Evolutionary conservation across 176 grass and related monocot genomes (phyloP).

Genomic region (Aegilops umbellulata): DNA sequence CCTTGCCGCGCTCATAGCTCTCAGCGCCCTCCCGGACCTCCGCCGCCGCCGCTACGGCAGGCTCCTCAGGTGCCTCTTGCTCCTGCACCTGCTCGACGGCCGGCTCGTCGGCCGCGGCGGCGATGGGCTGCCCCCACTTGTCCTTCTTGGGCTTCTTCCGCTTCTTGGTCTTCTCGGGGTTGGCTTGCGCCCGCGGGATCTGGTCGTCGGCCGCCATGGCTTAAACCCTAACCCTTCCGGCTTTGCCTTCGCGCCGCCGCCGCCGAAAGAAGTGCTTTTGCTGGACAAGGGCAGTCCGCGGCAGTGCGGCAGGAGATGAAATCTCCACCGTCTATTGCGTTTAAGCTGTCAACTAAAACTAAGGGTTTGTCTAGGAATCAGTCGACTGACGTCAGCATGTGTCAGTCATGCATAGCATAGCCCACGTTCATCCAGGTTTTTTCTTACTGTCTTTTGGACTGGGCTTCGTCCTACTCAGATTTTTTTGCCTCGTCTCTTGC

Average conservation of each 20-base stretch:
- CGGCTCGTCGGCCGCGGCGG: conserved; percentile 12
- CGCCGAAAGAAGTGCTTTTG: background rate
- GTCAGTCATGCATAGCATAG: too few species aligned
- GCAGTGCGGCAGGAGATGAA: background rate
- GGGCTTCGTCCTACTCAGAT: too few species aligned
- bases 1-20: conserved; percentile 56
- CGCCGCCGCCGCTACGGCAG: background rate
- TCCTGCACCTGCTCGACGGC: conserved; percentile 20
- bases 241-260: background rate
- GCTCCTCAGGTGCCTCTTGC: conserved; percentile 21
- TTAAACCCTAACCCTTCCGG: conserved; percentile 31
- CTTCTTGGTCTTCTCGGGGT: conserved; percentile 48
- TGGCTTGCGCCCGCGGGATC: conserved; percentile 1
- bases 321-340: background rate
- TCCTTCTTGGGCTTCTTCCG: conserved; percentile 79
- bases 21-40: background rate
- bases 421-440: too few species aligned
- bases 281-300: background rate
- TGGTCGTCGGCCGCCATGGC: conserved; percentile 50
- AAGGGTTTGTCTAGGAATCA: too few species aligned
- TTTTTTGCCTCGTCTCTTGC: too few species aligned
- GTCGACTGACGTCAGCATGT: too few species aligned
- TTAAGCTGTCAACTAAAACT: background rate
- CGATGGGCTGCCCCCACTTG: conserved; percentile 78
- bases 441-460: too few species aligned